Evolutionary conservation across 306 rosid species (phyloP), one percentile per base, ranked within the genome.

Genomic region (Corylus americana): DNA sequence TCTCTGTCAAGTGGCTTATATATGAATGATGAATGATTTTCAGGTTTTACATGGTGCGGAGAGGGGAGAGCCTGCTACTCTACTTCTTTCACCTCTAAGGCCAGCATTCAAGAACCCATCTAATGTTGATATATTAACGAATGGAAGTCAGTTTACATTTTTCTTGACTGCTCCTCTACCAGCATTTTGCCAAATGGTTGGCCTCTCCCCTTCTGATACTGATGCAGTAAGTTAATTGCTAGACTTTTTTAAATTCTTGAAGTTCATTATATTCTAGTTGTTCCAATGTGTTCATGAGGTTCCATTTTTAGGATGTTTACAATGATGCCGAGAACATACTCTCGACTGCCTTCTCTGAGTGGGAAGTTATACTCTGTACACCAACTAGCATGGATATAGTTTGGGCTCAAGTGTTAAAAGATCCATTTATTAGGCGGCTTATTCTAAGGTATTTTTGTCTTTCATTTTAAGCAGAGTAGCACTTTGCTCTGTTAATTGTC

Each of bases 111-210:
- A 90, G 87, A 88, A 90, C 54, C 82, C 89, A 20, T 79, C 88
- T 75, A 88, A 85, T 83, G 86, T 84, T 62, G 85, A 84, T 85
- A 58, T 79, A 20, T 50, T 68, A 31, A 89, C 85, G 80, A 89
- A 82, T 53, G 99, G 98, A 88, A 90, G 96, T 82, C 99, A 96
- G 71, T 96, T 96, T 78, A 96, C 99, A 51, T 87, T 90, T 84
- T 96, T 96, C 92, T 87, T 96, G 91, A 96, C 94, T 81, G 89
- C 94, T 81, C 98, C 99, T 55, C 80, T 93, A 70, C 83, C 96
- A 55, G 98, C 99, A 76, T 93, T 93, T 89, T 88, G 94, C 80
- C 92, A 96, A 85, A 89, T 96, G 90, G 81, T 96, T 83, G 97
- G 93, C 77, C 80, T 90, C 72, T 48, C 79, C 67, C 79, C 87